Conservation (phyloP, 805 yeast genomes). For the Yamadazyma akitaensis region DNA sequence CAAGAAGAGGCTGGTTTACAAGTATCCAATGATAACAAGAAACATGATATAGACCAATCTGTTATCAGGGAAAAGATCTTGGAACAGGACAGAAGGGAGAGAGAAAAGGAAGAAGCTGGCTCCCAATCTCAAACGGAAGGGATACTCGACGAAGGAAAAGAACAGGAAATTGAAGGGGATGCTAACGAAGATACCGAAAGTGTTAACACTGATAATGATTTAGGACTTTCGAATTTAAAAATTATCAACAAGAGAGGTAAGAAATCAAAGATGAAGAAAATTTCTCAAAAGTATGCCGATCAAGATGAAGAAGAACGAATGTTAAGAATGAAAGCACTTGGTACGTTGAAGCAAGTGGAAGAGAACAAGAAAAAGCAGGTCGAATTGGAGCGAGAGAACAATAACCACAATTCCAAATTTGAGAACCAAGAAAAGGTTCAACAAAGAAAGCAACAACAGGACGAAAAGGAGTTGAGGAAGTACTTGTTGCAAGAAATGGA, state of each 20-base stretch:
- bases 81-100: slow-evolving; percentile 11
- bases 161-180: not conserved
- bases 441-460: slow-evolving; percentile 43
- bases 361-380: slow-evolving; percentile 26
- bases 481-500: slow-evolving; percentile 30
- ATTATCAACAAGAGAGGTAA: slow-evolving; percentile 60
- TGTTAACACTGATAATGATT: slow-evolving; percentile 1
- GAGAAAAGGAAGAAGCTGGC: slow-evolving; percentile 9
- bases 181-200: not conserved
- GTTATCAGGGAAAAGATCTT: slow-evolving; percentile 12
- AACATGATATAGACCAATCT: slow-evolving; percentile 31
- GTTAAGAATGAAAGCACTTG: slow-evolving; percentile 74
- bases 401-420: slow-evolving; percentile 20
- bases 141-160: not conserved
- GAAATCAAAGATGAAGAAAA: slow-evolving; percentile 78
- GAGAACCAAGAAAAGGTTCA: slow-evolving; percentile 28
- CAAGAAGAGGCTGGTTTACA: slow-evolving; percentile 39
- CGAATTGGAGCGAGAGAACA: slow-evolving; percentile 26
- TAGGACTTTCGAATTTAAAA: slow-evolving; percentile 8
- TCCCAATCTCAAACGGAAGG: not conserved
- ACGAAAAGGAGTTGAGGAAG: slow-evolving; percentile 44
- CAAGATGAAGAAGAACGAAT: slow-evolving; percentile 88
- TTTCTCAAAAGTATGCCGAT: slow-evolving; percentile 76
- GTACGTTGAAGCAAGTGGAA: slow-evolving; percentile 64
- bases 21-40: slow-evolving; percentile 33